These are phyloP conservation scores for Chaetomium sp. DNA, from an alignment of 2,329 filamentous ascomycete genomes.

Conservation along the genomic window DNA sequence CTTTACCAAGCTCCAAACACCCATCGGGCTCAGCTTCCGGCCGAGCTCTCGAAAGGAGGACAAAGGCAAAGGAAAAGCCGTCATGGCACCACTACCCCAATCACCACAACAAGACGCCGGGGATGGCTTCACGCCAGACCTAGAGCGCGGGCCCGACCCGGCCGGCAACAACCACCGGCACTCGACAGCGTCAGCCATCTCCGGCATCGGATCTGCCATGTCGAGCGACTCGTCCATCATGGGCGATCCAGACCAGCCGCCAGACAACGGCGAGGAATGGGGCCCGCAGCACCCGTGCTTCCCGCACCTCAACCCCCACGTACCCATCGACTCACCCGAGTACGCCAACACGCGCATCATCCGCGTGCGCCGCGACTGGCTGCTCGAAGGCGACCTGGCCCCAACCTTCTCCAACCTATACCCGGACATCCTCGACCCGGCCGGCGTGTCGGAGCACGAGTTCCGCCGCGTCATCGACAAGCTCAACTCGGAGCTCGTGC, in stretches of 20 bases:
- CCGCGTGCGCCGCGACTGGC: slow-evolving; percentile 85
- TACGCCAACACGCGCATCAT: slow-evolving; percentile 81
- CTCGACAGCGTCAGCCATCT: slow-evolving; percentile 44
- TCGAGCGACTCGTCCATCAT: slow-evolving; percentile 55
- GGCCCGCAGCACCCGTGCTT: slow-evolving; percentile 91
- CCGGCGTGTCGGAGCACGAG: slow-evolving; percentile 73
- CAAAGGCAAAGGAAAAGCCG: slow-evolving; percentile 46
- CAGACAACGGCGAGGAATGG: slow-evolving; percentile 73
- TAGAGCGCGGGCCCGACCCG: slow-evolving; percentile 48
- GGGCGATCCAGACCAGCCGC: slow-evolving; percentile 56
- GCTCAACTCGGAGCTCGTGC: slow-evolving; percentile 69
- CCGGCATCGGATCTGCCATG: slow-evolving; percentile 48
- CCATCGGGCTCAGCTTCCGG: slow-evolving; percentile 23
- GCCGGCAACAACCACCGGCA: slow-evolving; percentile 32
- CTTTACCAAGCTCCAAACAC: slow-evolving; percentile 20
- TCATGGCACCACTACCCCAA: slow-evolving; percentile 34
- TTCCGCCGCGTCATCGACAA: slow-evolving; percentile 77
- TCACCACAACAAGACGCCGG: slow-evolving; percentile 26
- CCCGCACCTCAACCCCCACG: slow-evolving; percentile 88
- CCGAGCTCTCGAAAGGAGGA: slow-evolving; percentile 12
- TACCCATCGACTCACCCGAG: slow-evolving; percentile 67
- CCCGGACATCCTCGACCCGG: slow-evolving; percentile 87
- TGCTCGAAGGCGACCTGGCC: slow-evolving; percentile 79
- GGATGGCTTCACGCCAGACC: slow-evolving; percentile 40
- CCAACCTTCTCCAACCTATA: slow-evolving; percentile 94